phyloP scores from a whole-genome alignment of 345 rosid genomes.

The Gossypium arboreum region DNA sequence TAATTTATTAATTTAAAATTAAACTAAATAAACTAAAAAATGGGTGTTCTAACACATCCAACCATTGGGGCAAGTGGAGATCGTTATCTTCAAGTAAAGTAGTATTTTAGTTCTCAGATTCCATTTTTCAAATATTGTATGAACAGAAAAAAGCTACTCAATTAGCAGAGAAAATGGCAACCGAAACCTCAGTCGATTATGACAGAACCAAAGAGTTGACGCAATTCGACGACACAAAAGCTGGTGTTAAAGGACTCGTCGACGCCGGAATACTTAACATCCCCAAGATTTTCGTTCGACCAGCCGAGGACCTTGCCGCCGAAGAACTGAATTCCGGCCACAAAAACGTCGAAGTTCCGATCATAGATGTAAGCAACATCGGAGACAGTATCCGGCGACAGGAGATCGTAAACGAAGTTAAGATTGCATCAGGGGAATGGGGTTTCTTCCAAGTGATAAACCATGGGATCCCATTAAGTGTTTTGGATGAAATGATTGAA shows the following conservation, averaged over 20 bases:
- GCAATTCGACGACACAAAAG: constrained; percentile 36
- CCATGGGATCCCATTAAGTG: constrained; percentile 36
- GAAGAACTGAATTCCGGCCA: background rate
- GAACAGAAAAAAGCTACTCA: background rate
- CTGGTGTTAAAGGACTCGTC: constrained; percentile 36
- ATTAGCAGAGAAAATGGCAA: background rate
- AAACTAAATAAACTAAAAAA: no score
- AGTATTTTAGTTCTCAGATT: background rate
- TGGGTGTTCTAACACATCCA: no score
- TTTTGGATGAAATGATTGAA: constrained; percentile 31
- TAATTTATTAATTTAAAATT: no score
- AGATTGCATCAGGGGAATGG: constrained; percentile 34
- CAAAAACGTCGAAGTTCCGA: constrained; percentile 25
- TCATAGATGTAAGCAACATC: constrained; percentile 32
- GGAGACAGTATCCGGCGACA: constrained; percentile 8
- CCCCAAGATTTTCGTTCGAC: constrained; percentile 32
- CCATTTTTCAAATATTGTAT: background rate
- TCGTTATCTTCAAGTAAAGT: background rate
- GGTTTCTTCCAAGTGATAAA: constrained; percentile 49
- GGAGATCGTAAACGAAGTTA: constrained; percentile 22
- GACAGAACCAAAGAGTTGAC: constrained; percentile 21
- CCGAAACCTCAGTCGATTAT: background rate
- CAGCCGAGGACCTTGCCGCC: background rate
- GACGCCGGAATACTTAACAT: constrained; percentile 30
- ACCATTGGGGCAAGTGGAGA: no score